Base-by-base conservation (phyloP, 1,284 basidiomycete species). In the Sporisorium iseilematis-ciliati region DNA sequence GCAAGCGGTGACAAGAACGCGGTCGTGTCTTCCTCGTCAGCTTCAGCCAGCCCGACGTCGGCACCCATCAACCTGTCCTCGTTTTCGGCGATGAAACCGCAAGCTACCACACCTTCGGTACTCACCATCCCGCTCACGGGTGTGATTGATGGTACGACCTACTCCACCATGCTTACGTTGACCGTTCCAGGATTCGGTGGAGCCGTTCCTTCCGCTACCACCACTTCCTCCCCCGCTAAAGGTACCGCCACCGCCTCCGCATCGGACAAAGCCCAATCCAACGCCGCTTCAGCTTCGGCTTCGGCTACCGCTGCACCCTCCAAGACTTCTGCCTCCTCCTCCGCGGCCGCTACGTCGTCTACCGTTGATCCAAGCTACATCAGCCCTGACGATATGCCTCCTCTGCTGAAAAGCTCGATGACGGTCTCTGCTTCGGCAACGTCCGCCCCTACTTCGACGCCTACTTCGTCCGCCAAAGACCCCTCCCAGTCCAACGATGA, bases 101-200 rank as follows among this genome's bases (percentile, higher is more conserved):
- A 35, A 10, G 38, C 56, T 0, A 56, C 61, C 0, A n/a, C 41
- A 4, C 35, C 35, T 3, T 41, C 42, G 5, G 61, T 66, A 10
- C 43, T 74, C 10, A 74, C 65, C 18, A 64, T 74, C 26, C 71
- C 71, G 0, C 48, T 68, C 1, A 67, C 65, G 5, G 71, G 71
- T 5, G 57, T 67, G 2, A 58, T 74, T 20, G 65, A 62, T 16
- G 71, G 71, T 1, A 68, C 57, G 6, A 74, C 65, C 5, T 74
- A 67, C 35, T 68, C 61, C 7, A 74, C 65, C 11, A 68, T 68
- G 61, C 49, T 74, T 12, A 74, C 71, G 1, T 56, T 74, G 26
- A 65, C 65, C 20, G 40, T 67, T 11, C 71, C 71, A 11, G 29
- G 46, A 1, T 26, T 58, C 20, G 48, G 43, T 12, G 58, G 53